Evolutionary conservation across 805 yeast species (phyloP), one percentile per base, ranked within the genome.

Genomic region (Soucietia sequanensis): DNA sequence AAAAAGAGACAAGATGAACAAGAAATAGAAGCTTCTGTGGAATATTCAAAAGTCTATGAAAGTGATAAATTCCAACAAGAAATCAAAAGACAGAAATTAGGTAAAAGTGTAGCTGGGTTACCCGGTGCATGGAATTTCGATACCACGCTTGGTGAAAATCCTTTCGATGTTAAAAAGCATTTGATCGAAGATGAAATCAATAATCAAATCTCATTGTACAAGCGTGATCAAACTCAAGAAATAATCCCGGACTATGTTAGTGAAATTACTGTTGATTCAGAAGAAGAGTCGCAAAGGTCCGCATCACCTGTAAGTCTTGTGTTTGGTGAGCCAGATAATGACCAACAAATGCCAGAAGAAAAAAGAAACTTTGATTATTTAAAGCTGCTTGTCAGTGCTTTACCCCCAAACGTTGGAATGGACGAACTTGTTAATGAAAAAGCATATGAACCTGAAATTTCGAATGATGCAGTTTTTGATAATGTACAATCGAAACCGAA

Each of bases 391-490:
- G 59, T 63, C 8, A 56, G 54, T 25, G 50, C 50, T 3, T 43
- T 62, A 7, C 70, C 72, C 1, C 43, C 50, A n/a, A 50, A 54
- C 24, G 38, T 48, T 14, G 51, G 51, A 43, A 52, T 56, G 46
- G 44, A 49, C 33, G 73, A 69, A 2, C 53, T 78, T 14, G 68
- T 81, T 5, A 67, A 72, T 31, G 85, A 81, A 44, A 81, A 78
- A 47, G 83, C 78, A 3, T 84, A 76, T 51, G 93, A 84, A 54
- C 91, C 91, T 0, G 77, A 78, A 70, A 54, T 72, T 50, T 23
- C 46, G 1, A 55, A 68, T 62, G 42, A 56, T 65, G 44, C 62
- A 37, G 47, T 51, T 24, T 48, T 69, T 51, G 56, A 58, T 25
- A 44, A 31, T 5, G 57, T 66, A 30, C 73, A 69, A 41, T 64